phyloP scores from a whole-genome alignment of 768 basidiomycete species.

The Tulasnella sp. region DNA sequence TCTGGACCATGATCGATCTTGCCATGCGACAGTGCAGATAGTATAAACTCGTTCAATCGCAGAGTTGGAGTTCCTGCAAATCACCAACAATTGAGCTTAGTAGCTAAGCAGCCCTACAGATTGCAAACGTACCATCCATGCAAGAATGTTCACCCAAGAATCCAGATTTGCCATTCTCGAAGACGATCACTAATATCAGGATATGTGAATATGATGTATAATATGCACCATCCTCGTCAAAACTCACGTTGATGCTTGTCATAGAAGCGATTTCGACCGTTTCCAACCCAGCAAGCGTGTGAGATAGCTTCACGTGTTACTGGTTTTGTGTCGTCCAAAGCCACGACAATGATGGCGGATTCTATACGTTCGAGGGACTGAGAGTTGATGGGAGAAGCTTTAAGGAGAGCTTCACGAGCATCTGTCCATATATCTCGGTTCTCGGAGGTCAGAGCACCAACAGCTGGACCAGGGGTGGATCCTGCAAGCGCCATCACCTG shows the following conservation, averaged over 20 bases:
- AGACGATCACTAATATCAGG: conserved; percentile 63
- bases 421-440: conserved; percentile 86
- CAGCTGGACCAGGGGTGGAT: conserved; percentile 30
- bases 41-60: conserved; percentile 86
- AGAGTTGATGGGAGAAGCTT: conserved; percentile 52
- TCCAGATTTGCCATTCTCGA: conserved; percentile 86
- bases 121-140: conserved; percentile 37
- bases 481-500: conserved; percentile 56
- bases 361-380: conserved; percentile 66
- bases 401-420: conserved; percentile 47
- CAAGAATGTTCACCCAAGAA: conserved; percentile 58
- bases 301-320: conserved; percentile 70
- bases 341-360: conserved; percentile 76
- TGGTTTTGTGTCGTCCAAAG: conserved; percentile 72
- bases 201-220: neutral
- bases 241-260: conserved; percentile 88
- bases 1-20: conserved; percentile 65
- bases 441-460: conserved; percentile 80
- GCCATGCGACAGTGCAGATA: conserved; percentile 56
- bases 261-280: conserved; percentile 84
- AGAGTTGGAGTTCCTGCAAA: conserved; percentile 74
- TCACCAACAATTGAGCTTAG: conserved; percentile 7
- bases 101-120: neutral
- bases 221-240: neutral
- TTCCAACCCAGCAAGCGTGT: conserved; percentile 76